phyloP scores from a whole-genome alignment of 2,329 filamentous ascomycete genomes.

The Fusarium sp. region DNA sequence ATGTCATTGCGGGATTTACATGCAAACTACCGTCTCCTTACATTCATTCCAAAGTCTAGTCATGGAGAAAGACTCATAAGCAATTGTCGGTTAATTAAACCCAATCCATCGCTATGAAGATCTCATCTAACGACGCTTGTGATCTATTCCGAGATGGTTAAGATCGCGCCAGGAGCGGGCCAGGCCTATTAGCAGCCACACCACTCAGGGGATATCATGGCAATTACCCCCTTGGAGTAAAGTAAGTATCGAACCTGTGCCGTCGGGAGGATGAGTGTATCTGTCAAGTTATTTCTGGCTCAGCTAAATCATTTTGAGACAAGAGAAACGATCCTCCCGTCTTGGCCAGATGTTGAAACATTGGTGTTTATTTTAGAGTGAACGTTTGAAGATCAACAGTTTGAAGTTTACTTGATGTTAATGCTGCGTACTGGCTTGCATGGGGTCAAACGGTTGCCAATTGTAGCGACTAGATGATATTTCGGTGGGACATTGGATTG shows the following conservation, averaged over 20 bases:
- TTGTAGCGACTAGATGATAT: conserved; percentile 2
- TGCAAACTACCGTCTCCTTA: neutral
- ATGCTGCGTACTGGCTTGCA: neutral
- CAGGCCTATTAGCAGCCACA: conserved; percentile 35
- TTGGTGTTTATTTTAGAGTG: neutral
- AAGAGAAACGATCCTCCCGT: conserved; percentile 1
- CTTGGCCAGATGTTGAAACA: conserved; percentile 10
- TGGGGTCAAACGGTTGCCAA: neutral
- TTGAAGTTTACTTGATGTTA: neutral
- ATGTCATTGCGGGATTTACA: neutral
- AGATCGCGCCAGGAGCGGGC: conserved; percentile 29
- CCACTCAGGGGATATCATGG: conserved; percentile 36
- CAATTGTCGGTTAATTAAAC: conserved; percentile 18
- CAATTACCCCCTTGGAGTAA: conserved; percentile 6
- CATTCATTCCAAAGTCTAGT: neutral
- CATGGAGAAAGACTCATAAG: conserved; percentile 5
- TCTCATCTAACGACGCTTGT: conserved; percentile 9
- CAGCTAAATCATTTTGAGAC: conserved; percentile 8
- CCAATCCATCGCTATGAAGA: conserved; percentile 20
- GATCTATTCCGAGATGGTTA: neutral
- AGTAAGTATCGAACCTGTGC: conserved; percentile 7
- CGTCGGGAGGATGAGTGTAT: neutral
- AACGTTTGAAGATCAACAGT: neutral
- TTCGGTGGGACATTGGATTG: conserved; percentile 23
- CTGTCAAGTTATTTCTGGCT: conserved; percentile 1